These are phyloP conservation scores for Penicillium paneum DNA, from an alignment of 2,329 filamentous ascomycete genomes.

Conservation along the genomic window DNA sequence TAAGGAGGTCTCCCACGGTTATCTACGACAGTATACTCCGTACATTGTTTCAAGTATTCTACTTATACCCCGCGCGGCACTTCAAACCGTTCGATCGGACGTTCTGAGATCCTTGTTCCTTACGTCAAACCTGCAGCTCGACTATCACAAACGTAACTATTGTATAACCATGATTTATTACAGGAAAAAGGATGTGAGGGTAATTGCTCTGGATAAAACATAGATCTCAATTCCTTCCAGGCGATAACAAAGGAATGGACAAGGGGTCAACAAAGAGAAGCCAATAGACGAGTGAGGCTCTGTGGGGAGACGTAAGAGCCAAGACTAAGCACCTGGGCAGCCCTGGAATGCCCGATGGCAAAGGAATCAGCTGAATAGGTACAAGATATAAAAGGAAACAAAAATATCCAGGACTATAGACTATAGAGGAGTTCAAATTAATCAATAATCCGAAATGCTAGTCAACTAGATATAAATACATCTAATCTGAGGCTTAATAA, in stretches of 20 bases:
- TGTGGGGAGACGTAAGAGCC: not conserved
- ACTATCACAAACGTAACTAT: not conserved
- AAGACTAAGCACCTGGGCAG: not conserved
- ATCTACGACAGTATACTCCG: not conserved
- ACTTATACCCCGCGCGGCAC: not conserved
- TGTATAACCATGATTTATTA: not conserved
- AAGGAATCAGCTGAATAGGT: not conserved
- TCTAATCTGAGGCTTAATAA: constrained; percentile 9
- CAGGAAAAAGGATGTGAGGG: not conserved
- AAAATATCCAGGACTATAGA: not conserved
- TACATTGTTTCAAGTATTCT: not conserved
- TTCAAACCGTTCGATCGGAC: constrained; percentile 1
- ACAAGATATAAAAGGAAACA: not conserved
- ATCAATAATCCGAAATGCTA: not conserved
- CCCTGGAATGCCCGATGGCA: not conserved
- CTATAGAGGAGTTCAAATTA: not conserved
- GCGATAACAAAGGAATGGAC: not conserved
- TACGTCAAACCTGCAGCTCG: not conserved
- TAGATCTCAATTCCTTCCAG: not conserved
- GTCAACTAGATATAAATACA: not conserved
- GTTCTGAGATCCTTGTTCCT: not conserved
- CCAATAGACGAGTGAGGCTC: not conserved
- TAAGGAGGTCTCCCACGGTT: not conserved
- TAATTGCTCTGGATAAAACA: not conserved
- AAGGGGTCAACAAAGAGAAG: not conserved